Percentiles rank a stretch among this genome's conserved stretches.
Evolutionary conservation across 2,329 filamentous ascomycete genomes (phyloP).

Genomic region (Claviceps sp.): DNA sequence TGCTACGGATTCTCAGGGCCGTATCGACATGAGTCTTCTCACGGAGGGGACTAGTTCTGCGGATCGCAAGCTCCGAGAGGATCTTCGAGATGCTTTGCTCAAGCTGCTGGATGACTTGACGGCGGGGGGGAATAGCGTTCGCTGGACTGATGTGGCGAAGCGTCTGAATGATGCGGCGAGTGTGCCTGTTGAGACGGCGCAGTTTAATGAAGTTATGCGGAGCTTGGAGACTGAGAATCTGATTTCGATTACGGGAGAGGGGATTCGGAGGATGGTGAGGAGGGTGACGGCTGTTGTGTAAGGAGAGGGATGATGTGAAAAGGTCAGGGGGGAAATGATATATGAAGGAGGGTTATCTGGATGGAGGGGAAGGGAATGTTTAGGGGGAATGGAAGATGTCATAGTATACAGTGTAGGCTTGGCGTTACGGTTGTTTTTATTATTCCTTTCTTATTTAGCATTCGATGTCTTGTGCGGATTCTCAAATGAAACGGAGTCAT

Average conservation of each 20-base stretch:
- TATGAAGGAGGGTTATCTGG: too few species aligned
- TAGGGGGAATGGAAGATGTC: too few species aligned
- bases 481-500: too few species aligned
- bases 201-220: conserved; percentile 74
- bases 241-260: conserved; percentile 72
- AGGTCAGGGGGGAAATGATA: too few species aligned
- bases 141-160: conserved; percentile 66
- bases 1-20: conserved; percentile 82
- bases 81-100: conserved; percentile 70
- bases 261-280: conserved; percentile 67
- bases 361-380: too few species aligned
- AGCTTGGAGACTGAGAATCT: conserved; percentile 73
- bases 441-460: too few species aligned
- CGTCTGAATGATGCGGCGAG: conserved; percentile 58
- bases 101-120: conserved; percentile 70
- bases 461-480: too few species aligned
- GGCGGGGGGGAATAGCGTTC: conserved; percentile 50
- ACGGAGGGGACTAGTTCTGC: conserved; percentile 86
- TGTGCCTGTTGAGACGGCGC: conserved; percentile 57
- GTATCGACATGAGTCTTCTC: conserved; percentile 93
- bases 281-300: conserved; percentile 46
- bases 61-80: conserved; percentile 71
- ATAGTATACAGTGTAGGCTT: too few species aligned
- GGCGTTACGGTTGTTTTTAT: too few species aligned
- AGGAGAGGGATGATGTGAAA: background rate